Evolutionary conservation across 2,329 filamentous ascomycete genomes (phyloP).

Genomic region (Xenoacremonium recifei): DNA sequence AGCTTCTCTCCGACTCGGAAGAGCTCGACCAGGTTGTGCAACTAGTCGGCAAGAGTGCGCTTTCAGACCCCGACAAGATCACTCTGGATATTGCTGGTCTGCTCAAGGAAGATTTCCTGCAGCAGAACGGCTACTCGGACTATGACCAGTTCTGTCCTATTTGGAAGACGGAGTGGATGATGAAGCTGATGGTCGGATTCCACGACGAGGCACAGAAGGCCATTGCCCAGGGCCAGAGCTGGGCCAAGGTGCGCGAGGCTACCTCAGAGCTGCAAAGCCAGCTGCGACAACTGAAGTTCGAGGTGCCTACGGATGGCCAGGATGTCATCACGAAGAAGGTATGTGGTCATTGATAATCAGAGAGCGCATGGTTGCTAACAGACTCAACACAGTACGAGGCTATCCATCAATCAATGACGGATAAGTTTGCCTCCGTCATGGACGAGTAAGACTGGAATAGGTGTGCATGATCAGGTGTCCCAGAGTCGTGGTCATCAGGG

Average conservation of each 20-base stretch:
- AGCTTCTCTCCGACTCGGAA: constrained; percentile 91
- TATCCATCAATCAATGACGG: constrained; percentile 86
- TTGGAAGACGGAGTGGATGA: constrained; percentile 99
- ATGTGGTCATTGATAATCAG: constrained; percentile 28
- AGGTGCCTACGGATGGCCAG: constrained; percentile 83
- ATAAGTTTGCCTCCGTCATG: constrained; percentile 94
- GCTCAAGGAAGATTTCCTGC: constrained; percentile 97
- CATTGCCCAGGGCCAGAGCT: constrained; percentile 83
- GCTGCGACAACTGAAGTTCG: constrained; percentile 94
- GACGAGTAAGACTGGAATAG: constrained; percentile 78
- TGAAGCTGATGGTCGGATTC: constrained; percentile 98
- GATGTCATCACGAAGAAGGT: constrained; percentile 82
- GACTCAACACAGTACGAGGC: constrained; percentile 75
- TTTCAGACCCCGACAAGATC: constrained; percentile 98
- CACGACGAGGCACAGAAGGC: constrained; percentile 98
- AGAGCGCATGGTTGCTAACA: constrained; percentile 35
- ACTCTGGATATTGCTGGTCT: constrained; percentile 88
- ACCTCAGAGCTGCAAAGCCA: constrained; percentile 83
- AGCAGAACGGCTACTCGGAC: constrained; percentile 98
- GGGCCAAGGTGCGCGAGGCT: constrained; percentile 89
- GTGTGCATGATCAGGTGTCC: too few species aligned
- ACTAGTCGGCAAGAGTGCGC: constrained; percentile 93
- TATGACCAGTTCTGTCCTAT: constrained; percentile 99
- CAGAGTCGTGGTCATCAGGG: too few species aligned
- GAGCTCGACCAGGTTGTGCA: constrained; percentile 98